phyloP scores from a whole-genome alignment of 805 yeast genomes.

The Yarrowia yakushimensis region DNA sequence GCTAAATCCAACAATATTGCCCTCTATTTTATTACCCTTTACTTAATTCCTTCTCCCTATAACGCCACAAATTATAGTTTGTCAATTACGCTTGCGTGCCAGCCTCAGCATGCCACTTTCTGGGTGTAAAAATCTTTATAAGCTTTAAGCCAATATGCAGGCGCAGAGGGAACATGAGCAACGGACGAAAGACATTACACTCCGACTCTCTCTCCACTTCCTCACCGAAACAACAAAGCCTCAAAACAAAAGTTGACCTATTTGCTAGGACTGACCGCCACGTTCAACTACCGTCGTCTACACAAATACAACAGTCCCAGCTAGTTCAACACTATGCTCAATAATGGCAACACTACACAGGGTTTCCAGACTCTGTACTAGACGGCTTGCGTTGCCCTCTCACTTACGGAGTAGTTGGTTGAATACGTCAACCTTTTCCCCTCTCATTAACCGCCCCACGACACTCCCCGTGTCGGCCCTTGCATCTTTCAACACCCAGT shows the following conservation, averaged over 20 bases:
- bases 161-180: constrained; percentile 25
- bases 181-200: constrained; percentile 13
- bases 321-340: constrained; percentile 25
- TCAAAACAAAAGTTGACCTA: not conserved
- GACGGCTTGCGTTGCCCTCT: constrained; percentile 14
- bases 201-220: not conserved
- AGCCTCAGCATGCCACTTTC: constrained; percentile 5
- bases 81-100: not conserved
- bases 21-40: too few relatives aligned
- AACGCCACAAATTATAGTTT: not conserved
- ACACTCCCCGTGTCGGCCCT: not conserved
- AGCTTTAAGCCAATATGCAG: constrained; percentile 22
- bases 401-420: not conserved
- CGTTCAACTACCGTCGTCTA: not conserved
- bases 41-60: not conserved
- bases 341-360: constrained; percentile 24
- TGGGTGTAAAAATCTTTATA: constrained; percentile 7
- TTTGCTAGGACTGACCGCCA: not conserved
- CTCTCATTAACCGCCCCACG: not conserved
- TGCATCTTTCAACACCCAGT: not conserved
- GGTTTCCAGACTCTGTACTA: constrained; percentile 23
- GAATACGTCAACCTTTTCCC: not conserved
- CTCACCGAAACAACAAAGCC: not conserved
- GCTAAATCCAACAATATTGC: too few relatives aligned
- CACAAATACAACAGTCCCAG: constrained; percentile 8